Evolutionary conservation across 129 eudicot genomes (phyloP).

Genomic region (Chrysanthemum lavandulifolium): DNA sequence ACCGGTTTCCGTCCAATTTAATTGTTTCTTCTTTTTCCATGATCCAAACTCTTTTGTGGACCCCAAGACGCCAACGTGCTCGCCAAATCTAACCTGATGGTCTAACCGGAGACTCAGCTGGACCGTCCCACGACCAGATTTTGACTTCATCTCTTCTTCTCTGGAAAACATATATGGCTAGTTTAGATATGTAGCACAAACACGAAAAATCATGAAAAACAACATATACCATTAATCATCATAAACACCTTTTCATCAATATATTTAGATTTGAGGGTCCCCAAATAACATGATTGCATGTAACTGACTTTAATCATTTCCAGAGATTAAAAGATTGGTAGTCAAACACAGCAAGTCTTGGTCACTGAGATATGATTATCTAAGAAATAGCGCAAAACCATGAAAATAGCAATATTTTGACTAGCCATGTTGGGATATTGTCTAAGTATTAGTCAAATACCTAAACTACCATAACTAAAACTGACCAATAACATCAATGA

Average conservation of each 20-base stretch:
- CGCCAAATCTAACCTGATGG: constrained; percentile 89
- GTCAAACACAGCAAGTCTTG: neutral
- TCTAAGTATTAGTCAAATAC: too few species aligned
- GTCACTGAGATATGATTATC: too few species aligned
- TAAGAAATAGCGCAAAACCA: too few species aligned
- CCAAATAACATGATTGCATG: neutral
- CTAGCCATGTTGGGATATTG: too few species aligned
- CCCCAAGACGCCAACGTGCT: constrained; percentile 74
- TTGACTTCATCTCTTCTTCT: constrained; percentile 43
- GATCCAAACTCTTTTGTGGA: constrained; percentile 78
- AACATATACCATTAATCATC: constrained; percentile 11
- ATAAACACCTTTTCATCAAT: constrained; percentile 1
- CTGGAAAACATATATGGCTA: constrained; percentile 17
- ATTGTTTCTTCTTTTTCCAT: constrained; percentile 62
- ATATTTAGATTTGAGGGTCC: neutral
- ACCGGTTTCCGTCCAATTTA: constrained; percentile 73
- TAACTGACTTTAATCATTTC: neutral
- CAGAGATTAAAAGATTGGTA: neutral
- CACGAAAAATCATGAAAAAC: neutral
- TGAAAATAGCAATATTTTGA: too few species aligned
- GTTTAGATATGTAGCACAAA: neutral
- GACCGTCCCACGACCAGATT: constrained; percentile 42
- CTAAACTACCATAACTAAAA: too few species aligned
- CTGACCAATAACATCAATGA: too few species aligned
- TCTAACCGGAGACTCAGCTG: constrained; percentile 56